Evolutionary conservation across 768 basidiomycete genomes (phyloP), one percentile per base, ranked within the genome.

Genomic region (Pisolithus albus): DNA sequence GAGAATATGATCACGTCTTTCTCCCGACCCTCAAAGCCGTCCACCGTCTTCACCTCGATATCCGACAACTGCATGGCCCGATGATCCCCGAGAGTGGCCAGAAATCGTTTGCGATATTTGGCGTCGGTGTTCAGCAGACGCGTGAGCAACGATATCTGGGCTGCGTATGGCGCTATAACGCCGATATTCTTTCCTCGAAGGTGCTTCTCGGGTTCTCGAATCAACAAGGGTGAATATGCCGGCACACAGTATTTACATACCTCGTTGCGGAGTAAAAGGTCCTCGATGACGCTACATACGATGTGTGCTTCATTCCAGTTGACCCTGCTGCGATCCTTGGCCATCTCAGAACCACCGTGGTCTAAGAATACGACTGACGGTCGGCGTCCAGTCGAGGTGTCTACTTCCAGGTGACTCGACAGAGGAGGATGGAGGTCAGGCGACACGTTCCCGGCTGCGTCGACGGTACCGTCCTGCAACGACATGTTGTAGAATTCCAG

Each of bases 11-110:
- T 88, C 39, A 95, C 82, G 28, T 91, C 86, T 70, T 95, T 95
- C 72, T 96, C 91, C 42, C 91, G 78, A 11, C 92, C 92, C 66
- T 96, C 91, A 65, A 94, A 96, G 18, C 92, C 92, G 59, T 96
- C 92, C 13, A 96, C 92, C 0, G 92, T 95, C 71, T 88, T 90
- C 60, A 95, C 79, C 66, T 95, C 92, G 47, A 96, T 77, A 48
- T 78, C 65, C 0, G 70, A 61, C 7, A 91, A 65, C 56, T 93
- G 83, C 69, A 78, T 72, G 18, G 76, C 81, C 23, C 90, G 82
- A 43, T 76, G 75, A 13, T 75, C 67, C 19, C 91, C 92, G 21
- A 94, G 74, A 0, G 80, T 75, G 6, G 67, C 61, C 37, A 68
- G 65, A 63, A 92, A 86, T 0, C 83, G 80, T 46, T 65, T 64